Evolutionary conservation across 352 stramenopile genomes (phyloP).

Genomic region (Phytopythium litorale): DNA sequence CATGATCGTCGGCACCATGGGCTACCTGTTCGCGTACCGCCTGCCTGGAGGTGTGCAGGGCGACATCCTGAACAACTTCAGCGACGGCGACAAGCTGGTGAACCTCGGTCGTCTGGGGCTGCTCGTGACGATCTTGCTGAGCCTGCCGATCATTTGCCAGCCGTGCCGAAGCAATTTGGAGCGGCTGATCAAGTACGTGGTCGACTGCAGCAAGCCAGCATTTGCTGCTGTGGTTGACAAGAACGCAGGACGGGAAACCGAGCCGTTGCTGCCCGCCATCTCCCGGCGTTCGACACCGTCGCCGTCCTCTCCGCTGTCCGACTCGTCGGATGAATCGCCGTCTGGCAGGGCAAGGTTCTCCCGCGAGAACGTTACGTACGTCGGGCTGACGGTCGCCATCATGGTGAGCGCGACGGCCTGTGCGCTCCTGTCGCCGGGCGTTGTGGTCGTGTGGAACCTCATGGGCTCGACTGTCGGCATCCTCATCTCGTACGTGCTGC

Average conservation of each 20-base stretch:
- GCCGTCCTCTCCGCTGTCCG: background rate
- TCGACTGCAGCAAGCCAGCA: slow-evolving; percentile 19
- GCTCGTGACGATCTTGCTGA: slow-evolving; percentile 65
- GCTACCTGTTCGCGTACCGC: slow-evolving; percentile 73
- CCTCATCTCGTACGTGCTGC: slow-evolving; percentile 86
- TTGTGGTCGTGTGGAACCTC: slow-evolving; percentile 88
- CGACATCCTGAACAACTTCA: slow-evolving; percentile 80
- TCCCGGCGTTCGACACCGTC: background rate
- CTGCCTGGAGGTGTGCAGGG: slow-evolving; percentile 41
- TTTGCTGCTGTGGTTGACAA: background rate
- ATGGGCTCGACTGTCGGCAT: slow-evolving; percentile 85
- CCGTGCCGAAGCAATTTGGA: slow-evolving; percentile 64
- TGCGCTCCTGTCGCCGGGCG: slow-evolving; percentile 67
- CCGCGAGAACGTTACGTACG: slow-evolving; percentile 26
- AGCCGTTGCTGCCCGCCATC: background rate
- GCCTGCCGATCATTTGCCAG: slow-evolving; percentile 68
- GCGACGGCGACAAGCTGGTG: slow-evolving; percentile 50
- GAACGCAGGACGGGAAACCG: background rate
- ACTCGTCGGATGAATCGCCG: background rate
- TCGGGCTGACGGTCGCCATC: slow-evolving; percentile 67
- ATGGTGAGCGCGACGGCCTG: slow-evolving; percentile 55
- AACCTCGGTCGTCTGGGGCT: slow-evolving; percentile 65
- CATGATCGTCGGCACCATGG: slow-evolving; percentile 84
- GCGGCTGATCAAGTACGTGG: slow-evolving; percentile 41
- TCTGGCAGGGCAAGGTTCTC: background rate